Evolutionary conservation across 148 eudicot genomes (phyloP), one percentile per base, ranked within the genome.

Genomic region (Hydrangea macrophylla): DNA sequence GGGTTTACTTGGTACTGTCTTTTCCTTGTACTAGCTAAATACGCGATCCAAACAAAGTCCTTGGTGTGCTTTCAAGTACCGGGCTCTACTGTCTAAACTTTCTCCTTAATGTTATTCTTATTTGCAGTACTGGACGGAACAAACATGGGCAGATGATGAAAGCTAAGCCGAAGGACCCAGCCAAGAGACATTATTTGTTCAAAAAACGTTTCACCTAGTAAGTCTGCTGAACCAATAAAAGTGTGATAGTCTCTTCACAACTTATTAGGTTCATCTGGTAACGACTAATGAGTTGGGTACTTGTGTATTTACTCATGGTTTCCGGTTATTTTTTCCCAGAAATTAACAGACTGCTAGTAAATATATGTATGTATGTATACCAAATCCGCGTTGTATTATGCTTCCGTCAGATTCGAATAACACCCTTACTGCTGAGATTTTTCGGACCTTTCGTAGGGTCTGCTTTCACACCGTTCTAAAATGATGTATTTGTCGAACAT

Each of bases 91-190:
- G n/a, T n/a, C n/a, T n/a, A n/a, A n/a, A n/a, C n/a, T n/a, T n/a
- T n/a, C 28, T 3, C 6, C 25, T 68, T 17, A 10, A 36, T 26
- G 22, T 45, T 30, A 6, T 55, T 69, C 23, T 28, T 25, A 35
- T 73, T 35, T 71, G 74, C 87, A 92, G 96, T 73, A 78, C 83
- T 9, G 96, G 97, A 31, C 82, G 73, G 65, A 85, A 67, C 71
- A 84, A 59, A 74, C 81, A 15, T 1, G 81, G 82, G 2, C 80
- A 76, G 33, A 18, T 59, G 33, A 18, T 59, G 22, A 90, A 84
- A 69, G 71, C 80, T 78, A 90, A 90, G 76, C 96, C 96, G 8
- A 93, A 88, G 73, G 96, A 93, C 76, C 98, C 98, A 31, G 0
- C 93, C 27, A 92, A 88, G 80, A 79, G 98, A 31, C 96, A 90